Evolutionary conservation across 345 rosid genomes (phyloP).

Genomic region (Mangifera indica): DNA sequence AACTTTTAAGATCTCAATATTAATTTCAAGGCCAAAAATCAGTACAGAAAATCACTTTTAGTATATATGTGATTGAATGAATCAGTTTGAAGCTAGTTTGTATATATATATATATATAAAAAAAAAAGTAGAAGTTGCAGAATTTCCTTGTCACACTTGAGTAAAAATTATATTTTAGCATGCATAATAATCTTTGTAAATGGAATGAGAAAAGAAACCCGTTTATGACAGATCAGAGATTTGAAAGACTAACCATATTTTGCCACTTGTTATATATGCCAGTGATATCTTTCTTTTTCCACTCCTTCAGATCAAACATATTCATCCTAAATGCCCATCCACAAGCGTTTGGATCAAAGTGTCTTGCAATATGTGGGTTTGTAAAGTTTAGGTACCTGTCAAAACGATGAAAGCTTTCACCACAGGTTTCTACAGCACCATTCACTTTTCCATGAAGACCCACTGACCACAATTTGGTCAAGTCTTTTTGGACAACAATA

Average conservation of each 20-base stretch:
- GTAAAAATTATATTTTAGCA: background rate
- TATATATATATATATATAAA: no score
- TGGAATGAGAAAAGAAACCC: background rate
- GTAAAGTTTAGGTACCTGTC: slow-evolving; percentile 95
- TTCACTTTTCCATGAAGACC: slow-evolving; percentile 86
- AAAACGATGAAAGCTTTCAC: slow-evolving; percentile 96
- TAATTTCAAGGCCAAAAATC: no score
- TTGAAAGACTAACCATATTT: slow-evolving; percentile 63
- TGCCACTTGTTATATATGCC: slow-evolving; percentile 99
- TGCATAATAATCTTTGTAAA: background rate
- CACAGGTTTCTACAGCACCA: slow-evolving; percentile 99
- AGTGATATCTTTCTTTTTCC: slow-evolving; percentile 94
- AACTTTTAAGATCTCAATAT: background rate
- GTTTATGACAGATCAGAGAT: background rate
- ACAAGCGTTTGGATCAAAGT: slow-evolving; percentile 94
- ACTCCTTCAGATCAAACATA: slow-evolving; percentile 82
- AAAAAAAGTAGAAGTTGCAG: background rate
- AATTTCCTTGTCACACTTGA: background rate
- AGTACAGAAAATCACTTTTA: background rate
- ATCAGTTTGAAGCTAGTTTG: background rate
- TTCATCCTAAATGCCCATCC: slow-evolving; percentile 99
- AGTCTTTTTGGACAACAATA: slow-evolving; percentile 95
- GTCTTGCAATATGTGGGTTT: slow-evolving; percentile 84
- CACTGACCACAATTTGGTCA: slow-evolving; percentile 82
- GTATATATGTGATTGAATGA: background rate